A percentile compares a stretch with the other conserved stretches of the same genome.
Evolutionary conservation across 1,284 basidiomycete genomes (phyloP).

Genomic region (Schizophyllum amplum): DNA sequence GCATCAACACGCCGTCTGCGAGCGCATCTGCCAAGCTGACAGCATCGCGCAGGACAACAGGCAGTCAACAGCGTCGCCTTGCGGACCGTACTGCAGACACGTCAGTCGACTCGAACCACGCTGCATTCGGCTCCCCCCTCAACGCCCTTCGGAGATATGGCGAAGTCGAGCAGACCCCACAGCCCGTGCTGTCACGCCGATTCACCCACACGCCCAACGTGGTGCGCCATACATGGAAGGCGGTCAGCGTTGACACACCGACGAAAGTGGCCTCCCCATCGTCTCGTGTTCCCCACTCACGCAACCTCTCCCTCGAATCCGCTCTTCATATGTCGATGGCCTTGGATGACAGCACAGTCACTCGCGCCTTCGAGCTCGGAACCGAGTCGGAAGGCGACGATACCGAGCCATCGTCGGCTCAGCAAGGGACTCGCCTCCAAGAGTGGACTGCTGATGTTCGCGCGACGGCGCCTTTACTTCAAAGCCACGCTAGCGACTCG

Average conservation of each 20-base stretch:
- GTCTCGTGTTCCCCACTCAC: background rate
- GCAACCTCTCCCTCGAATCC: background rate
- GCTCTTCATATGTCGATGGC: background rate
- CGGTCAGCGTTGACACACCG: background rate
- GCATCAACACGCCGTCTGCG: too few relatives aligned
- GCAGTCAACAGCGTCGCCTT: too few relatives aligned
- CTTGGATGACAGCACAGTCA: background rate
- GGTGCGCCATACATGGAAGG: background rate
- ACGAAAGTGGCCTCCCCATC: background rate
- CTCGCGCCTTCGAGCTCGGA: background rate
- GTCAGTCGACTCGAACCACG: background rate
- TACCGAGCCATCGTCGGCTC: background rate
- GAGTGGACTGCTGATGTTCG: background rate
- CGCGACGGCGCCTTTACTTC: background rate
- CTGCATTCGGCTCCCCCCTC: background rate
- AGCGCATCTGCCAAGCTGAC: too few relatives aligned
- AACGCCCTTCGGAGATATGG: background rate
- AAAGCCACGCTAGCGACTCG: background rate
- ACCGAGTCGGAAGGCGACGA: background rate
- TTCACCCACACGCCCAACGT: background rate
- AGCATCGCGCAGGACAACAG: too few relatives aligned
- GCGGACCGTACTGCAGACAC: too few relatives aligned
- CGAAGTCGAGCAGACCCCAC: background rate
- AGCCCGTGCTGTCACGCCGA: background rate
- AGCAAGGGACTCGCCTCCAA: background rate